Conservation (phyloP, 257 asterid species). For the Nicotiana attenuata region DNA sequence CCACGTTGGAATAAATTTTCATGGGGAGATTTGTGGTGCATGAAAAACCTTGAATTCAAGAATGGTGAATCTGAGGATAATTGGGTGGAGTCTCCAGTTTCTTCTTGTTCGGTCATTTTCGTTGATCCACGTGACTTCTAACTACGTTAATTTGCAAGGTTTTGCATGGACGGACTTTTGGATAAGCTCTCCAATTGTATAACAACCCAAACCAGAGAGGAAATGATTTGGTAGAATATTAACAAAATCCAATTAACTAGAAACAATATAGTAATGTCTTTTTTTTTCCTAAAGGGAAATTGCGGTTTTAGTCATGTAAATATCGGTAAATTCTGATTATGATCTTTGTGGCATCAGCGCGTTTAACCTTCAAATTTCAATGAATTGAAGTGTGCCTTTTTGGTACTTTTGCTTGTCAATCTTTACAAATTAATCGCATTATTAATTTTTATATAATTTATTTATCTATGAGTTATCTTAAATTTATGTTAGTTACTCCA, state of each 20-base stretch:
- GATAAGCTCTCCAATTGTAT: slow-evolving; percentile 2
- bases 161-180: slow-evolving; percentile 4
- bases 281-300: not conserved
- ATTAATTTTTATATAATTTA: not conserved
- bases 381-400: not conserved
- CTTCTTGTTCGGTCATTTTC: slow-evolving; percentile 41
- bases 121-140: slow-evolving; percentile 86
- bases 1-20: slow-evolving; percentile 82
- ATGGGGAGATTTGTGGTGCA: slow-evolving; percentile 89
- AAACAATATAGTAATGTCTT: not conserved
- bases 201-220: not conserved
- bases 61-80: slow-evolving; percentile 14
- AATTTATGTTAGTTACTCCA: not conserved
- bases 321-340: not conserved
- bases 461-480: not conserved
- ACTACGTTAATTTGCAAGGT: not conserved
- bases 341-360: not conserved
- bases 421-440: not conserved
- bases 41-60: slow-evolving; percentile 36
- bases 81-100: slow-evolving; percentile 37
- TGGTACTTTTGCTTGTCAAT: not conserved
- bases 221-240: not conserved
- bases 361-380: not conserved
- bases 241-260: not conserved
- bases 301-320: not conserved